Evolutionary conservation across 345 rosid species (phyloP).

Genomic region (Ceriops zippeliana): DNA sequence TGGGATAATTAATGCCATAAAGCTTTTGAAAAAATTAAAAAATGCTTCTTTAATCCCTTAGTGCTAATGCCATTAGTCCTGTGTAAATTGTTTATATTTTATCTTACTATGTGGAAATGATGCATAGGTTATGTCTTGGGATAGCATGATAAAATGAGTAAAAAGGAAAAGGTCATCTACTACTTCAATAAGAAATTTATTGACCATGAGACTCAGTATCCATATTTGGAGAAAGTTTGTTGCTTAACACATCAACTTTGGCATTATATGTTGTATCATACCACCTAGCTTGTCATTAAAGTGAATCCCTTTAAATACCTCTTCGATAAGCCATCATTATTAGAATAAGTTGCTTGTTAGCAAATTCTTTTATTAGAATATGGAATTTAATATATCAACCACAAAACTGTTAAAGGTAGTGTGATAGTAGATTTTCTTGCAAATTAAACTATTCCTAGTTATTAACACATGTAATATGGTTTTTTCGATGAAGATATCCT

Average conservation of each 20-base stretch:
- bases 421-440: neutral
- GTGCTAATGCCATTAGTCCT: no score
- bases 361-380: neutral
- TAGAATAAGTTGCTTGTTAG: neutral
- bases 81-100: no score
- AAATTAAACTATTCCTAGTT: neutral
- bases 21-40: no score
- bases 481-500: neutral
- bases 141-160: no score
- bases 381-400: neutral
- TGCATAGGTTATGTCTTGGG: no score
- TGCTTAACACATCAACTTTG: neutral
- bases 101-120: no score
- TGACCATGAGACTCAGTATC: no score
- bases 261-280: conserved; percentile 3
- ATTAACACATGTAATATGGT: neutral
- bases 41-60: no score
- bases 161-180: no score
- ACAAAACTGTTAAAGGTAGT: neutral
- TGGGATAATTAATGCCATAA: no score
- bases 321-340: neutral
- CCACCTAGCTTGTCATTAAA: neutral
- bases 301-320: neutral
- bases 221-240: no score
- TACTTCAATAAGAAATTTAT: no score